Conservation (phyloP, 179 eudicot genomes). For the Patellifolia procumbens region DNA sequence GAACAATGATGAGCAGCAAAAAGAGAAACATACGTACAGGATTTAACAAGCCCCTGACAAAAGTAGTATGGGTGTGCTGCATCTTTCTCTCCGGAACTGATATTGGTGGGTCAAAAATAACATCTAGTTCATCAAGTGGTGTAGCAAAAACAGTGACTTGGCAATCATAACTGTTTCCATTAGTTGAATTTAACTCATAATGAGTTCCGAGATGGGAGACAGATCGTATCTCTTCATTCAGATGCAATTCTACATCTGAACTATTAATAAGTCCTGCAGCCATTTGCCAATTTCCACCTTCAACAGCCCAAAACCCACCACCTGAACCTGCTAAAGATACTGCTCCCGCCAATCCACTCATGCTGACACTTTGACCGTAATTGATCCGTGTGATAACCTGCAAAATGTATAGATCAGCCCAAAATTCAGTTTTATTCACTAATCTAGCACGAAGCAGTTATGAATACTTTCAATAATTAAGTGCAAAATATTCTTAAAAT, state of each 20-base stretch:
- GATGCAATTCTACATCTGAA: slow-evolving; percentile 69
- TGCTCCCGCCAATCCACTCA: slow-evolving; percentile 95
- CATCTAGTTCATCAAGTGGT: slow-evolving; percentile 74
- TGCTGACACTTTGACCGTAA: slow-evolving; percentile 83
- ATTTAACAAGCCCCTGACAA: slow-evolving; percentile 76
- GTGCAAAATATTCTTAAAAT: not conserved
- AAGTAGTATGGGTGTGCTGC: slow-evolving; percentile 88
- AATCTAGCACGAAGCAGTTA: not conserved
- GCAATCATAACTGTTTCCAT: slow-evolving; percentile 73
- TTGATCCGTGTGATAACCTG: slow-evolving; percentile 92
- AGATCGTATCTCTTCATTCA: slow-evolving; percentile 72
- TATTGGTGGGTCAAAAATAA: slow-evolving; percentile 56
- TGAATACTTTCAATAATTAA: not conserved
- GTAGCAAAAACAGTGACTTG: slow-evolving; percentile 77
- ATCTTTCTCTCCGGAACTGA: slow-evolving; percentile 73
- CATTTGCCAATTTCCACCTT: slow-evolving; percentile 95
- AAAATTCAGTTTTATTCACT: not conserved
- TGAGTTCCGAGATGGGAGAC: slow-evolving; percentile 56
- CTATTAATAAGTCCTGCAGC: slow-evolving; percentile 70
- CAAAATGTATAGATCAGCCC: slow-evolving; percentile 15
- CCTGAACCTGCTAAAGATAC: slow-evolving; percentile 94
- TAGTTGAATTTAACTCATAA: slow-evolving; percentile 72
- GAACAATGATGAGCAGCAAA: not conserved
- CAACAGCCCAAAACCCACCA: slow-evolving; percentile 77
- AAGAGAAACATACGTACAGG: slow-evolving; percentile 54